phyloP scores from a whole-genome alignment of 257 asterid genomes.

The Solanum microdontum region DNA sequence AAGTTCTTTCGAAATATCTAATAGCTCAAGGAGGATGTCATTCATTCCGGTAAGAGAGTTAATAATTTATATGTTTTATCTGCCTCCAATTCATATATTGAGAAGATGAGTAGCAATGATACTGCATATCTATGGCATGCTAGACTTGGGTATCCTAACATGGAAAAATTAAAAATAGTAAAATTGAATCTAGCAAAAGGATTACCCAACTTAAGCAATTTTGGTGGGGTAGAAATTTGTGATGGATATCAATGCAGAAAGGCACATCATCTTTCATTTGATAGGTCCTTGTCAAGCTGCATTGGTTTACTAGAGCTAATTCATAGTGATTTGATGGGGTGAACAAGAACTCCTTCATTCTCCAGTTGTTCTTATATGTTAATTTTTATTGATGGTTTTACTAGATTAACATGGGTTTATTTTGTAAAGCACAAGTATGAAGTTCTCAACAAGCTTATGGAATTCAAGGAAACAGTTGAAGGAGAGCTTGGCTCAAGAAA shows the following conservation, averaged over 20 bases:
- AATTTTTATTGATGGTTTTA: no score
- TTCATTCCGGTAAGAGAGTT: no score
- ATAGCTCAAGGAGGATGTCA: not conserved
- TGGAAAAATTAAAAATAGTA: not conserved
- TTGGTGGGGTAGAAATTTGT: not conserved
- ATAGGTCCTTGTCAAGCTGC: no score
- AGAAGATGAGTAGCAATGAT: not conserved
- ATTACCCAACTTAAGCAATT: not conserved
- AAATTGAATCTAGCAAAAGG: no score
- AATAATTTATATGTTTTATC: no score
- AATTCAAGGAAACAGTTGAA: not conserved
- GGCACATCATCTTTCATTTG: not conserved
- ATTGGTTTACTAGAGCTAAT: not conserved
- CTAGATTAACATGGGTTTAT: not conserved
- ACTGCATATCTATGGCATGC: not conserved
- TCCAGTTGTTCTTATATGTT: not conserved
- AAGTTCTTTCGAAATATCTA: not conserved
- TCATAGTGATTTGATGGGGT: not conserved
- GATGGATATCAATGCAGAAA: not conserved
- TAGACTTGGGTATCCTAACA: not conserved
- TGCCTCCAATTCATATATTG: not conserved
- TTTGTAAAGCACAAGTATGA: not conserved
- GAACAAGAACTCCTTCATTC: not conserved
- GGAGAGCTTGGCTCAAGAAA: not conserved
- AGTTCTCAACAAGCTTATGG: not conserved